These are phyloP conservation scores for Hanseniaspora uvarum DNA, from an alignment of 1,139 yeast species.

Conservation along the genomic window DNA sequence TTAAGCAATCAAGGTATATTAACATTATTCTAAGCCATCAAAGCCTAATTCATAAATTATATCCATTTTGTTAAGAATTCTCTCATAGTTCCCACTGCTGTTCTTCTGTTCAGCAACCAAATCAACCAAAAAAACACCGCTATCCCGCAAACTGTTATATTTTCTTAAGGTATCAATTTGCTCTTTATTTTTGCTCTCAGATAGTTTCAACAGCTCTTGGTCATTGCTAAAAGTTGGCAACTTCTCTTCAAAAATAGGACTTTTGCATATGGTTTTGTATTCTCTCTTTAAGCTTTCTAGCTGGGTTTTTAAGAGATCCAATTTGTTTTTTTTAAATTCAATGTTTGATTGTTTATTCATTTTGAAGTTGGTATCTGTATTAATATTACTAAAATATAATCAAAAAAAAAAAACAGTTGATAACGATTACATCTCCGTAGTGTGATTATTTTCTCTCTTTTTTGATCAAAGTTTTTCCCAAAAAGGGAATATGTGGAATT, in stretches of 20 bases:
- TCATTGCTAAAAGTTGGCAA: neutral
- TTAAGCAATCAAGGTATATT: too few relatives aligned
- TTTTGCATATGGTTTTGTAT: neutral
- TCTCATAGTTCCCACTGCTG: conserved; percentile 20
- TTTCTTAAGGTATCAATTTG: conserved; percentile 28
- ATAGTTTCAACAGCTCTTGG: conserved; percentile 20
- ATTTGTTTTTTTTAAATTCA: neutral
- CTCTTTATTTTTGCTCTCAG: conserved; percentile 1
- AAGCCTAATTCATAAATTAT: conserved; percentile 30
- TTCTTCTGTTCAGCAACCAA: conserved; percentile 29
- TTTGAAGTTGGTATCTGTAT: neutral
- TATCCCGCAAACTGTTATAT: conserved; percentile 31
- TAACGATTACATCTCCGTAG: neutral
- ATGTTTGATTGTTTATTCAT: neutral
- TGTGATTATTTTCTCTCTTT: too few relatives aligned
- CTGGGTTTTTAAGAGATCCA: neutral
- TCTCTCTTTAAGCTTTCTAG: neutral
- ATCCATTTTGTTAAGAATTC: conserved; percentile 16
- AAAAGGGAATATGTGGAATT: neutral
- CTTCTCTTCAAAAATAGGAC: neutral
- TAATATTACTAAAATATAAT: neutral
- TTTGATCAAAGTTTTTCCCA: neutral
- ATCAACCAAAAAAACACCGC: conserved; percentile 27
- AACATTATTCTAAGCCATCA: conserved; percentile 11
- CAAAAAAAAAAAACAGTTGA: neutral